Evolutionary conservation across 495 filamentous ascomycete species (phyloP).

Genomic region (Aspergillus homomorphus): DNA sequence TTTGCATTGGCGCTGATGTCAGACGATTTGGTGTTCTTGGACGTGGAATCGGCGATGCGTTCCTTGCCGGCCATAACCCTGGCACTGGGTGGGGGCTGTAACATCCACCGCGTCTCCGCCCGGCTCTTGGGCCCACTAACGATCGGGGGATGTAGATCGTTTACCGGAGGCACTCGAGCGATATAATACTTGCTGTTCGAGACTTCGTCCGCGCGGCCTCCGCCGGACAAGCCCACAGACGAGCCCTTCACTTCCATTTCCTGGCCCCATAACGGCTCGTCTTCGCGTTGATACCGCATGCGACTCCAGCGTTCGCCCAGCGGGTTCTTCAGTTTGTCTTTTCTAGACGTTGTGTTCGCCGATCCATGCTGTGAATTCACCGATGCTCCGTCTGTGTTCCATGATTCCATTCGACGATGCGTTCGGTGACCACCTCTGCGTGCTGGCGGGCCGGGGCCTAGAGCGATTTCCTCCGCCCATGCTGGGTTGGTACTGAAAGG

Average conservation of each 20-base stretch:
- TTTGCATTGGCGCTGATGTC: constrained; percentile 10
- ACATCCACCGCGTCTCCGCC: constrained; percentile 80
- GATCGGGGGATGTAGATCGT: constrained; percentile 82
- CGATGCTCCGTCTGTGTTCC: constrained; percentile 37
- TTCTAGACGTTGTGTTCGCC: constrained; percentile 26
- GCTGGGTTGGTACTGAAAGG: constrained; percentile 81
- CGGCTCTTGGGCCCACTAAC: constrained; percentile 69
- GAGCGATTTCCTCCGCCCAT: constrained; percentile 78
- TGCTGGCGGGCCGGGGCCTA: constrained; percentile 71
- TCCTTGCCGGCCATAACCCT: constrained; percentile 84
- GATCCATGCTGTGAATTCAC: constrained; percentile 26
- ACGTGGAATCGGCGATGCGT: constrained; percentile 39
- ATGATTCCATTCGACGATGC: constrained; percentile 46
- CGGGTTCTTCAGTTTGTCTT: constrained; percentile 36
- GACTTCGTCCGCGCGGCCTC: constrained; percentile 37
- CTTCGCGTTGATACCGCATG: constrained; percentile 76
- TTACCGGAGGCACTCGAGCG: constrained; percentile 73
- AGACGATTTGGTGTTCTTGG: constrained; percentile 18
- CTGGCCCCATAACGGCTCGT: constrained; percentile 77
- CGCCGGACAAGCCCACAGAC: constrained; percentile 52
- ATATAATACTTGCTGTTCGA: constrained; percentile 57
- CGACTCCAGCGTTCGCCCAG: constrained; percentile 64
- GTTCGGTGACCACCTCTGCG: constrained; percentile 48
- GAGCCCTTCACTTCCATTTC: constrained; percentile 43
- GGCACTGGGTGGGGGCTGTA: constrained; percentile 80